A percentile compares a stretch with the other conserved stretches of the same genome.
Conservation (phyloP, 441 rosid genomes). For the Arabidopsis hybrid region DNA sequence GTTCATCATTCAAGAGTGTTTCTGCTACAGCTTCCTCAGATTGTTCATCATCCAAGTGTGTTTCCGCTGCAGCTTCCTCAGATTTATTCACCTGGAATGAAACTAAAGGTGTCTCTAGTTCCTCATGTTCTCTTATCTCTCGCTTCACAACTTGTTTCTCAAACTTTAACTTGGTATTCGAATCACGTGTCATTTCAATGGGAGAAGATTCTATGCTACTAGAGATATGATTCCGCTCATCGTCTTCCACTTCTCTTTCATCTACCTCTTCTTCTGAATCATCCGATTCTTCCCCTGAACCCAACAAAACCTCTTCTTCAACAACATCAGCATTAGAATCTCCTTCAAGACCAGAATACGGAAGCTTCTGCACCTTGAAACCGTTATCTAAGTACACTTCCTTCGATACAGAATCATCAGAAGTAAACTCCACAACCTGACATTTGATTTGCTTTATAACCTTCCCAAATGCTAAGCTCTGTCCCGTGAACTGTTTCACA, state of each 20-base stretch:
- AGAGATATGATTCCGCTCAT: conserved; percentile 6
- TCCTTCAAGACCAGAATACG: conserved; percentile 37
- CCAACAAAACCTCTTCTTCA: conserved; percentile 40
- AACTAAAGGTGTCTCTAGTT: conserved; percentile 1
- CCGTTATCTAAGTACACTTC: conserved; percentile 39
- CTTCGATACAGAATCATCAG: conserved; percentile 40
- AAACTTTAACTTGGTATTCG: background rate
- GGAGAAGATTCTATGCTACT: conserved; percentile 31
- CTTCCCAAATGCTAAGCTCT: conserved; percentile 68
- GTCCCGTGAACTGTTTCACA: conserved; percentile 59
- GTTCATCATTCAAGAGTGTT: conserved; percentile 45
- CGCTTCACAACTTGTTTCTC: conserved; percentile 32
- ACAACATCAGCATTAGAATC: conserved; percentile 30
- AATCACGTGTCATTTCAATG: conserved; percentile 18
- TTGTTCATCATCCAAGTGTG: conserved; percentile 46
- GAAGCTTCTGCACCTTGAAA: conserved; percentile 24
- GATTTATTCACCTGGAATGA: conserved; percentile 13
- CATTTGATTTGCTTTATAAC: conserved; percentile 77
- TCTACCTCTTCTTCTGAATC: conserved; percentile 18
- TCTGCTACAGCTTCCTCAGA: conserved; percentile 28
- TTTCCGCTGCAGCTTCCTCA: conserved; percentile 26
- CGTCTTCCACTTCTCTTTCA: conserved; percentile 22
- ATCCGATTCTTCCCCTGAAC: conserved; percentile 45
- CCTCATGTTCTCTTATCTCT: conserved; percentile 17
- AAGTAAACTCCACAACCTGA: conserved; percentile 49